Conservation (phyloP, 805 yeast species). For the Lipomyces kockii region DNA sequence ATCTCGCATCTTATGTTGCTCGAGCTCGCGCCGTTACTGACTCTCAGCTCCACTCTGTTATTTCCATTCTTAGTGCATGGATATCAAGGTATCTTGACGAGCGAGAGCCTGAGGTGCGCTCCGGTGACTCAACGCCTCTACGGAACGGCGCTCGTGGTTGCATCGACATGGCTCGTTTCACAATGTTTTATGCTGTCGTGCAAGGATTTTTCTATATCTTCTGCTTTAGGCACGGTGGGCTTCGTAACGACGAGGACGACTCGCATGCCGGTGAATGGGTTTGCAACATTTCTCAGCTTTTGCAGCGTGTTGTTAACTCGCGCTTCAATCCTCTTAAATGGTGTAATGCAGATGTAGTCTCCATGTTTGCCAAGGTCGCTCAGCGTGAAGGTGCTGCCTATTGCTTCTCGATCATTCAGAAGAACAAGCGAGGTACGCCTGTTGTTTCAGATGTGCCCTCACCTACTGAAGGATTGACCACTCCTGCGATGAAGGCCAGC, state of each 20-base stretch:
- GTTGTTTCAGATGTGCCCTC: not conserved
- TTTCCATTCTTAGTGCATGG: slow-evolving; percentile 85
- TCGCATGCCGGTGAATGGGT: slow-evolving; percentile 60
- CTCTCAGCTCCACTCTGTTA: slow-evolving; percentile 77
- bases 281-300: slow-evolving; percentile 78
- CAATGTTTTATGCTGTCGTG: slow-evolving; percentile 84
- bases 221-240: slow-evolving; percentile 76
- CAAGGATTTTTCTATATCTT: slow-evolving; percentile 90
- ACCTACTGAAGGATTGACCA: not conserved
- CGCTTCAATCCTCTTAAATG: slow-evolving; percentile 91
- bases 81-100: slow-evolving; percentile 77
- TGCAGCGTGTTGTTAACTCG: slow-evolving; percentile 81
- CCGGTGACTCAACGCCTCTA: not conserved
- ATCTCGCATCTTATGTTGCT: slow-evolving; percentile 86
- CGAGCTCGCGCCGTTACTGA: slow-evolving; percentile 75
- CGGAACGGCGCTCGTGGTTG: slow-evolving; percentile 45
- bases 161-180: slow-evolving; percentile 77
- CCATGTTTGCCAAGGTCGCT: slow-evolving; percentile 90
- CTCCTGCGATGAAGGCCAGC: not conserved
- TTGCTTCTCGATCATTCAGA: slow-evolving; percentile 90
- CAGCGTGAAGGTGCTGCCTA: slow-evolving; percentile 88
- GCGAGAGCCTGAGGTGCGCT: slow-evolving; percentile 77
- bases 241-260: slow-evolving; percentile 48
- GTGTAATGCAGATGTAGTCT: slow-evolving; percentile 91
- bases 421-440: slow-evolving; percentile 67